Evolutionary conservation across 495 filamentous ascomycete genomes (phyloP), one percentile per base, ranked within the genome.

Genomic region (Lasiosphaeriaceae sp.): DNA sequence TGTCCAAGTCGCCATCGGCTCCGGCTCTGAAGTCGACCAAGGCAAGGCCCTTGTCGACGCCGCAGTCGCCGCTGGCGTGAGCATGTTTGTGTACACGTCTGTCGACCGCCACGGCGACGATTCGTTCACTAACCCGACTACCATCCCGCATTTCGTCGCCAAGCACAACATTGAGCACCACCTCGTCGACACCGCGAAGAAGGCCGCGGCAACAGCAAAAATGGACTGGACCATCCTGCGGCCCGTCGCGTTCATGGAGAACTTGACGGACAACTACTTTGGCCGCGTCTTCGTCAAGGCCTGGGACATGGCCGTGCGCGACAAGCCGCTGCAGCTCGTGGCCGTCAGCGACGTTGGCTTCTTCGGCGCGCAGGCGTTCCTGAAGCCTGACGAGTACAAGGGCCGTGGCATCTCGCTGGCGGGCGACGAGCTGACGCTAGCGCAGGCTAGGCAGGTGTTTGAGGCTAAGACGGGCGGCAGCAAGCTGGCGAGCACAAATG

Each of bases 121-220:
- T 7, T 83, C 77, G 34, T 67, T 72, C 43, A 47, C 70, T 17
- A 81, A 78, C 52, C 75, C 80, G 5, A 87, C 85, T 2, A 56
- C 74, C 16, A 68, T 87, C 47, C 83, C 82, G 23, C 84, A 87
- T 59, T 88, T 86, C 70, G 71, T 76, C 53, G 70, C 58, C 71
- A 88, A 88, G 66, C 75, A 84, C 56, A 62, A 78, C 19, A 82
- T 87, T 59, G 85, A 87, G 62, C 61, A 79, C 21, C 67, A 87
- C 62, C 73, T 87, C 4, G 67, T 76, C 47, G 56, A 66, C 41
- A 62, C 61, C 46, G 63, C 60, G 6, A 59, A 69, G 19, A n/a
- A n/a, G n/a, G n/a, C n/a, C n/a, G n/a, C n/a, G 62, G 68, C 44
- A 59, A n/a, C n/a, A n/a, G n/a, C 57, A 7, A 72, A 66, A 0